phyloP scores from a whole-genome alignment of 371 early-diverging fungal species.

The Rhizomucor miehei region DNA sequence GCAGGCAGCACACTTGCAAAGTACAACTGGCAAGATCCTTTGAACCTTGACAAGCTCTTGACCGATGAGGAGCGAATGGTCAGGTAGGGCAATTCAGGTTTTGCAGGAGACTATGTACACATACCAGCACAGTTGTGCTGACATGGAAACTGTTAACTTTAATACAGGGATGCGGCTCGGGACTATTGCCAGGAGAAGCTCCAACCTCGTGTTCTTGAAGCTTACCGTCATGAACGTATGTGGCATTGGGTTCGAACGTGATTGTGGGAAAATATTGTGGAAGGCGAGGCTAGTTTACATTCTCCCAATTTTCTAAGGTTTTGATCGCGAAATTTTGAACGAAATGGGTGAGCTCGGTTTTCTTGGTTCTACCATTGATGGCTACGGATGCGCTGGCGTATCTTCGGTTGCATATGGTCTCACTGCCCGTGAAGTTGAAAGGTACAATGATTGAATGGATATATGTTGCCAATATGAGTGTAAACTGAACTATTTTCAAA shows the following conservation, averaged over 20 bases:
- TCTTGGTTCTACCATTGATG: conserved; percentile 94
- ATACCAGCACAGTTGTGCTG: too few species aligned
- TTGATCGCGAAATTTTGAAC: conserved; percentile 86
- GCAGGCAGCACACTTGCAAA: conserved; percentile 59
- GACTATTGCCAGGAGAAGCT: conserved; percentile 90
- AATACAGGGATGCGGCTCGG: conserved; percentile 73
- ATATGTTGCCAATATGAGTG: neutral
- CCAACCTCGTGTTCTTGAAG: conserved; percentile 81
- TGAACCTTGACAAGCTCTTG: conserved; percentile 80
- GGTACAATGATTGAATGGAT: conserved; percentile 35
- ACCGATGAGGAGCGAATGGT: conserved; percentile 89
- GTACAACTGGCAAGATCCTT: conserved; percentile 93
- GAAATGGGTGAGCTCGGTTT: conserved; percentile 96
- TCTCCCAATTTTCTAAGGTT: conserved; percentile 43
- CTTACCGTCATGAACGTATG: conserved; percentile 82
- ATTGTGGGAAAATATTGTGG: conserved; percentile 14
- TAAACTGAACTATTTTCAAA: too few species aligned
- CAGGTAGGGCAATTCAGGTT: too few species aligned
- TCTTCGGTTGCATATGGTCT: conserved; percentile 97
- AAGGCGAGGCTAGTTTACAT: neutral
- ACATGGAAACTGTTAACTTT: neutral
- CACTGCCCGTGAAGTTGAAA: conserved; percentile 94
- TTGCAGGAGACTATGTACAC: too few species aligned
- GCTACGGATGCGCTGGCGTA: conserved; percentile 96
- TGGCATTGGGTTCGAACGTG: too few species aligned